A percentile compares a stretch with the other conserved stretches of the same genome.
Conservation (phyloP, 208 protist genomes). For the Trypanosoma scelopori region DNA sequence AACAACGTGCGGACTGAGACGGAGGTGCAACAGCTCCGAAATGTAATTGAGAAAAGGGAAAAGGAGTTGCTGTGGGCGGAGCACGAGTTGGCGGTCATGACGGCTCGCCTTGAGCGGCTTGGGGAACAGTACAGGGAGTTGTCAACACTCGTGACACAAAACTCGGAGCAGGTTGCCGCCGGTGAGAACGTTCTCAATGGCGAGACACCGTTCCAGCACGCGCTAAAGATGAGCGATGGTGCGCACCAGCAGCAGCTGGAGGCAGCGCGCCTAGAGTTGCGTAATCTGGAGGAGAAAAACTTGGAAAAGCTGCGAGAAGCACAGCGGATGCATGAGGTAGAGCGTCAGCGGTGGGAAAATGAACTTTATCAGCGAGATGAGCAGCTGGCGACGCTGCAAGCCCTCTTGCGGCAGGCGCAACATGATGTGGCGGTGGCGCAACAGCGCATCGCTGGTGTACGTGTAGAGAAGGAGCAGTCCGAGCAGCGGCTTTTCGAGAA, state of each 20-base stretch:
- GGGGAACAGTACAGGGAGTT: constrained; percentile 38
- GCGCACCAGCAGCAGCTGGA: constrained; percentile 34
- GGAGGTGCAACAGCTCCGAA: constrained; percentile 31
- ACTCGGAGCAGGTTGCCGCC: neutral
- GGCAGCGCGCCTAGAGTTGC: constrained; percentile 23
- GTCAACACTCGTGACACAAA: constrained; percentile 26
- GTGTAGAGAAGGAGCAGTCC: constrained; percentile 45
- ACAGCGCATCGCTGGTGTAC: constrained; percentile 38
- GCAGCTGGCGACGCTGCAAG: constrained; percentile 53
- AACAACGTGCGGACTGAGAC: constrained; percentile 30
- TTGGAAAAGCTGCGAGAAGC: constrained; percentile 20
- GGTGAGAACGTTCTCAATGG: neutral
- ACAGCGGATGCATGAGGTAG: constrained; percentile 36
- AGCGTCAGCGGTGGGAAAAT: constrained; percentile 43
- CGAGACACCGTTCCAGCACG: neutral
- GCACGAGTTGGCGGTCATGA: constrained; percentile 24
- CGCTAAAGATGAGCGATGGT: constrained; percentile 23
- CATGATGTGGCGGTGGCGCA: constrained; percentile 38
- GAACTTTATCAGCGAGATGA: constrained; percentile 67
- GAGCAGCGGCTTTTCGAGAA: constrained; percentile 50
- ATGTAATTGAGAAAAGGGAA: constrained; percentile 34
- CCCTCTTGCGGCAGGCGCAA: constrained; percentile 64
- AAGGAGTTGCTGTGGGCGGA: constrained; percentile 30
- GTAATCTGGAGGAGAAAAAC: constrained; percentile 23
- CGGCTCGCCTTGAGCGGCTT: constrained; percentile 31